Conservation (phyloP, 2,329 filamentous ascomycete genomes). For the Epichloe gansuensis region DNA sequence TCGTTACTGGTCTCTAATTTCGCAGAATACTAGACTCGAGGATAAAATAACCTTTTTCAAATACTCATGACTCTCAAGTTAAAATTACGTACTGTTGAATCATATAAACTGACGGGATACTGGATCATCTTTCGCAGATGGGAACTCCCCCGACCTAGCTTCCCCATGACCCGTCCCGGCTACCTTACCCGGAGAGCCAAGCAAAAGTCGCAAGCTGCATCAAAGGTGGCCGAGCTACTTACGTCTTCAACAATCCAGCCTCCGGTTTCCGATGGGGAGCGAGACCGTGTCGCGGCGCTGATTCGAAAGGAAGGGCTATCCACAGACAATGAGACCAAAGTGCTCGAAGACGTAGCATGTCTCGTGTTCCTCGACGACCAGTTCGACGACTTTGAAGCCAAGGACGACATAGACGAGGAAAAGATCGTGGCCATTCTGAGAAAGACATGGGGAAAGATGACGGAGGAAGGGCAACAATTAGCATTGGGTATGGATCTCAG, state of each 20-base stretch:
- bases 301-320: conserved; percentile 67
- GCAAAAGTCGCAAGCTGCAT: conserved; percentile 52
- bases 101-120: background rate
- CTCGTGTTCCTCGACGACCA: conserved; percentile 81
- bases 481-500: conserved; percentile 55
- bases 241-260: conserved; percentile 22
- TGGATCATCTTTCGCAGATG: conserved; percentile 32
- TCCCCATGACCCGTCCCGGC: conserved; percentile 61
- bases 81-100: no score
- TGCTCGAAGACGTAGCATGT: conserved; percentile 75
- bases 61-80: no score
- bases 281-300: conserved; percentile 52
- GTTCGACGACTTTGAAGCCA: conserved; percentile 64
- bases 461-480: conserved; percentile 44
- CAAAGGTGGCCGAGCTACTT: conserved; percentile 42
- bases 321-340: conserved; percentile 49
- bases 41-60: no score
- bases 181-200: conserved; percentile 71
- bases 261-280: conserved; percentile 33
- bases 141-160: conserved; percentile 68
- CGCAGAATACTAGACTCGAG: no score
- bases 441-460: conserved; percentile 72
- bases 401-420: conserved; percentile 54
- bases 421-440: conserved; percentile 60
- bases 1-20: no score